These are phyloP conservation scores for Chlamydomonas sphaeroides DNA, from an alignment of 139 green algal genomes.

Conservation along the genomic window DNA sequence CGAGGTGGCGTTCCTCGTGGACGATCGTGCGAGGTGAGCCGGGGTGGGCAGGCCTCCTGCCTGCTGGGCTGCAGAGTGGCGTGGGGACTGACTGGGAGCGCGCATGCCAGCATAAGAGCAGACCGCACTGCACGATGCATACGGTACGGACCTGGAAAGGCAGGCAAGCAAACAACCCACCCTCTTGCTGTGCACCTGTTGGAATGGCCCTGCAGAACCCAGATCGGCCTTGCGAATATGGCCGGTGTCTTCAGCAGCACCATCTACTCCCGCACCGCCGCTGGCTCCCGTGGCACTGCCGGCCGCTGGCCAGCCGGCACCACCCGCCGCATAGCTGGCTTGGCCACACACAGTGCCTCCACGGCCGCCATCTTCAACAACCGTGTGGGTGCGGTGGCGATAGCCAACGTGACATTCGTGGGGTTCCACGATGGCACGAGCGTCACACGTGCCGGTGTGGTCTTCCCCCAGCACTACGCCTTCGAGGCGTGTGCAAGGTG, in stretches of 20 bases:
- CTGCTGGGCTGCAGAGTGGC: no score
- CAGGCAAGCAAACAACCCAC: no score
- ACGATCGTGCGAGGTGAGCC: slow-evolving; percentile 28
- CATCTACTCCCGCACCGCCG: slow-evolving; percentile 38
- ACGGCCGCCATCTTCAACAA: background rate
- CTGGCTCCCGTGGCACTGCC: slow-evolving; percentile 43
- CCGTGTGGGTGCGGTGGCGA: background rate
- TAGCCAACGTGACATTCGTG: slow-evolving; percentile 61
- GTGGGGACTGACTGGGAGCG: no score
- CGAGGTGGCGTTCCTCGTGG: slow-evolving; percentile 58
- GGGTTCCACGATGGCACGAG: background rate
- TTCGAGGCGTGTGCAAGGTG: slow-evolving; percentile 47
- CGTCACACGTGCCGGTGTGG: background rate
- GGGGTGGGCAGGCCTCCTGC: no score
- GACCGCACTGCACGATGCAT: no score
- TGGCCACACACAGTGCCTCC: slow-evolving; percentile 49
- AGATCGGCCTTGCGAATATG: background rate
- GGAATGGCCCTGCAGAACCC: background rate
- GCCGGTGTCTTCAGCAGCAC: slow-evolving; percentile 41
- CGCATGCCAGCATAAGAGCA: no score
- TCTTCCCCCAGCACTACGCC: background rate
- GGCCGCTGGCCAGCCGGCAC: slow-evolving; percentile 26
- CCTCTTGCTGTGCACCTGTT: background rate
- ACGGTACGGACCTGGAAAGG: no score
- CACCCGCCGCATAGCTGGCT: slow-evolving; percentile 35